Conservation (phyloP, 257 asterid species). For the Ajuga chamaepitys region DNA sequence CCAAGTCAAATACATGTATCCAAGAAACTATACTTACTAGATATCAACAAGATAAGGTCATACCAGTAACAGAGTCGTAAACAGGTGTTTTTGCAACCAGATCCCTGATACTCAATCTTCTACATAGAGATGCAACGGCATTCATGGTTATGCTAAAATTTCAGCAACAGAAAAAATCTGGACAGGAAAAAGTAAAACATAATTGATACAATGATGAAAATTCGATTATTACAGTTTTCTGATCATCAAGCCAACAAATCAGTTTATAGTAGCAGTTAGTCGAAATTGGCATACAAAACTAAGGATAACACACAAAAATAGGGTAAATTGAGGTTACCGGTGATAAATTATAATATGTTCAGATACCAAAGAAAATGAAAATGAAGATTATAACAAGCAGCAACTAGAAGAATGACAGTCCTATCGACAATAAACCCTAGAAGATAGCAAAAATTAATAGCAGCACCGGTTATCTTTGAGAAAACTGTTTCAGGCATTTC, state of each 20-base stretch:
- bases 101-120: conserved; percentile 59
- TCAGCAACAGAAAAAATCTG: conserved; percentile 12
- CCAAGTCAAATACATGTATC: background rate
- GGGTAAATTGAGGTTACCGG: background rate
- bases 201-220: background rate
- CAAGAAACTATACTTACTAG: background rate
- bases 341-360: background rate
- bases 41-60: background rate
- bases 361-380: background rate
- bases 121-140: conserved; percentile 28
- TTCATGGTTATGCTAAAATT: conserved; percentile 26
- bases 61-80: conserved; percentile 56
- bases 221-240: background rate
- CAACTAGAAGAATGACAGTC: too few relatives aligned
- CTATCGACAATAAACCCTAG: background rate
- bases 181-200: background rate
- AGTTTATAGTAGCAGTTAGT: background rate
- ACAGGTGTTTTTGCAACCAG: conserved; percentile 39
- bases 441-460: background rate
- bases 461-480: background rate
- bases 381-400: background rate
- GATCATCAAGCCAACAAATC: background rate
- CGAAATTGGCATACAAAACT: background rate
- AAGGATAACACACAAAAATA: background rate
- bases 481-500: conserved; percentile 13